Conservation (phyloP, 208 protist genomes). For the Leishmania lainsoni region DNA sequence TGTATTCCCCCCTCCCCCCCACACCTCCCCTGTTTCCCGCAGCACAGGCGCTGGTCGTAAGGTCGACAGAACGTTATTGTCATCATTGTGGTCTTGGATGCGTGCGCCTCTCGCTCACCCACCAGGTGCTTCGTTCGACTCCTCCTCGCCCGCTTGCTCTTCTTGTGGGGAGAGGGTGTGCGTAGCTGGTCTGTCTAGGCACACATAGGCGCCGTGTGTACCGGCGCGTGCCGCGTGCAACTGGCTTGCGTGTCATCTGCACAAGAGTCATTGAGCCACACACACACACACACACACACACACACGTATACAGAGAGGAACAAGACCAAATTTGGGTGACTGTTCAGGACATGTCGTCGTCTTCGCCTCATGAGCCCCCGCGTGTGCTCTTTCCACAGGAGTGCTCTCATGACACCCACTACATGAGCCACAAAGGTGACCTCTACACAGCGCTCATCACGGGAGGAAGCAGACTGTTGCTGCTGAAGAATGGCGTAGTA, state of each 20-base stretch:
- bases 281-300: neutral
- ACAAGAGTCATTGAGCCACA: neutral
- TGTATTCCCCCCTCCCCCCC: too few relatives aligned
- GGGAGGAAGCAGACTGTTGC: conserved; percentile 51
- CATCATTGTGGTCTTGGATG: neutral
- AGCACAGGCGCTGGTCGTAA: neutral
- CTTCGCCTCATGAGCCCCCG: conserved; percentile 13
- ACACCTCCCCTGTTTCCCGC: too few relatives aligned
- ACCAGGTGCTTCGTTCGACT: neutral
- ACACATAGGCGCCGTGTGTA: neutral
- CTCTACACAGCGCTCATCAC: conserved; percentile 71
- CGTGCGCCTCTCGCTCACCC: neutral
- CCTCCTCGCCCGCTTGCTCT: neutral
- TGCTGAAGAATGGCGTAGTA: conserved; percentile 55
- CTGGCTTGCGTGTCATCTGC: too few relatives aligned
- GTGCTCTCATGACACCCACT: conserved; percentile 60
- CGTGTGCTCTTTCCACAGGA: conserved; percentile 67
- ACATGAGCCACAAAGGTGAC: conserved; percentile 51
- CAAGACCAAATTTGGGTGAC: too few relatives aligned
- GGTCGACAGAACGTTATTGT: neutral
- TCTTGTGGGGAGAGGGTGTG: neutral
- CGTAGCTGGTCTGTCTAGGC: neutral
- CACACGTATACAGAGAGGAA: neutral
- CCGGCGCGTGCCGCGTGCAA: neutral
- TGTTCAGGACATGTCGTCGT: neutral